Base-by-base conservation (phyloP, 129 eudicot genomes). In the Daucus carota region DNA sequence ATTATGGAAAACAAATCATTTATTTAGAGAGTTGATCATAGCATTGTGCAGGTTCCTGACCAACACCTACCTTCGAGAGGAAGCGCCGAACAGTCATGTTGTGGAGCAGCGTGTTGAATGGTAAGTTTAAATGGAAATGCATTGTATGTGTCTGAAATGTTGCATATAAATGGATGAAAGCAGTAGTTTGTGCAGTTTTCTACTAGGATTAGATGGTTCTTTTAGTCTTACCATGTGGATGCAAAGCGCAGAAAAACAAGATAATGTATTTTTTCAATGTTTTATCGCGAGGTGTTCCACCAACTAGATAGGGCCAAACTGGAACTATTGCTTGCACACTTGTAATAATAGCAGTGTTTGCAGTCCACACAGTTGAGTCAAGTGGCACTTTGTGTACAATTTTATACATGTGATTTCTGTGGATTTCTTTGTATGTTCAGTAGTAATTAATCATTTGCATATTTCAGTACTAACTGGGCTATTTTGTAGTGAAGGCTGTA, bases 71-170 rank as follows among this genome's bases (percentile, higher is more conserved):
- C 98, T 93, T 78, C 92, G 93, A 74, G 98, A 93, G 85, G 98
- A 93, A 85, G 93, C 93, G 66, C 93, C 96, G 36, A 86, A 87
- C 77, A 93, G 97, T 83, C 96, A 93, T 70, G 98, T 89, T 85
- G 98, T 93, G 76, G 98, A 93, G 86, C 98, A 93, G 79, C 88
- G 98, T 52, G 98, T 93, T 75, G 98, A 93, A 89, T 93, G 98
- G 98, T 79, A 92, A 86, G 92, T 90, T 46, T 76, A 70, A 11
- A 31, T 65, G 75, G 54, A 63, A 26, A 32, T 29, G 22, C 0
- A 6, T 24, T 62, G 36, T 62, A 29, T 63, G 70, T 63, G 70
- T 12, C 18, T 60, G 6, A 63, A 63, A 14, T 63, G 70, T 63
- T 63, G 70, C 22, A 63, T 29, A 1, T 26, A 26, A 60, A 28